Conservation (phyloP, 306 rosid genomes). For the Corylus avellana region DNA sequence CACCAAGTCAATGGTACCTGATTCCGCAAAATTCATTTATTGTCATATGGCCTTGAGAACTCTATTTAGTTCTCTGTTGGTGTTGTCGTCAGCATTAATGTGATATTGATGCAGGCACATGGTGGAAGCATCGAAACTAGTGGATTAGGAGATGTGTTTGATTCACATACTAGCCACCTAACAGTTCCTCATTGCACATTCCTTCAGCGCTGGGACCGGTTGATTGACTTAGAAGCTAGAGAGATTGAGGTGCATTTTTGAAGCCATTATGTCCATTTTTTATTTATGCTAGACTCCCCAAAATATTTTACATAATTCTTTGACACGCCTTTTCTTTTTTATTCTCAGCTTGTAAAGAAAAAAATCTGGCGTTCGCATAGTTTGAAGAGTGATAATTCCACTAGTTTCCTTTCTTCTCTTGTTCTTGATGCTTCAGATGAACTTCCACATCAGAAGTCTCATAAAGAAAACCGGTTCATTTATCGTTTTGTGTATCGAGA, state of each 20-base stretch:
- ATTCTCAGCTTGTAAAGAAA: slow-evolving; percentile 64
- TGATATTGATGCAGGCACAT: slow-evolving; percentile 56
- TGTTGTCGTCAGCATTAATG: not conserved
- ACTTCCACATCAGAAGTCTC: slow-evolving; percentile 43
- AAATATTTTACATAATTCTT: slow-evolving; percentile 7
- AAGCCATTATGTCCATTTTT: slow-evolving; percentile 16
- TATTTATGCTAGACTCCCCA: slow-evolving; percentile 13
- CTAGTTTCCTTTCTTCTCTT: slow-evolving; percentile 63
- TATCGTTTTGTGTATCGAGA: slow-evolving; percentile 63
- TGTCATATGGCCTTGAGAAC: not conserved
- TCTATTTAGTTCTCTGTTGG: not conserved
- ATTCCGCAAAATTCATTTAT: not conserved
- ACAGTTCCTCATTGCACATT: slow-evolving; percentile 59
- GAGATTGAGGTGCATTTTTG: slow-evolving; percentile 64
- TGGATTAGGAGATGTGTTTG: slow-evolving; percentile 69
- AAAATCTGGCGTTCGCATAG: slow-evolving; percentile 61
- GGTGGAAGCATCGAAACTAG: slow-evolving; percentile 73
- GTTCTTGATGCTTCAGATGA: slow-evolving; percentile 63
- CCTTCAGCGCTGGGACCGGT: slow-evolving; percentile 76
- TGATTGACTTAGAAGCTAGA: slow-evolving; percentile 93
- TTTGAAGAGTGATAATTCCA: slow-evolving; percentile 39
- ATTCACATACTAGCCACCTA: slow-evolving; percentile 62
- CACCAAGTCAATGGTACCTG: not conserved
- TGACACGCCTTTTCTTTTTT: slow-evolving; percentile 2
- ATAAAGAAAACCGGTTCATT: slow-evolving; percentile 53